Percentiles rank a stretch among this genome's conserved stretches.
phyloP scores from a whole-genome alignment of 139 green algal species.

The Coelastrella sp. region DNA sequence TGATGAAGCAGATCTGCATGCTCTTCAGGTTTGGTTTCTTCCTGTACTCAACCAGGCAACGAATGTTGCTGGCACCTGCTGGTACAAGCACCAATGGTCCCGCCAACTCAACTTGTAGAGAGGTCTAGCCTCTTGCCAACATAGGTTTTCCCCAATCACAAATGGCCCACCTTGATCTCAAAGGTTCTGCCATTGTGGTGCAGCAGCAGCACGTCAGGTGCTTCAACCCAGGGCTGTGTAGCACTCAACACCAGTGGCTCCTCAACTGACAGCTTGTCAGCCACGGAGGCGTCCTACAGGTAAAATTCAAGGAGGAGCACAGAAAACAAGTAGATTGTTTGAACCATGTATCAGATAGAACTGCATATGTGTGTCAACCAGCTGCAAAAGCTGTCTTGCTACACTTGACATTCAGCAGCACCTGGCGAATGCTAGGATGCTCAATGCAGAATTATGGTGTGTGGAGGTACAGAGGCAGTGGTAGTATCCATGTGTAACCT shows the following conservation, averaged over 20 bases:
- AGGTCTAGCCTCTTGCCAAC: not conserved
- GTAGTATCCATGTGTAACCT: no score
- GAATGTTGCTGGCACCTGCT: no score
- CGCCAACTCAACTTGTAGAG: not conserved
- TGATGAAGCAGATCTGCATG: no score
- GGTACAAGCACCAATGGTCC: no score
- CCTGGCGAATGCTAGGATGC: no score
- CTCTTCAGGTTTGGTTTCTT: no score
- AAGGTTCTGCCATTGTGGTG: conserved; percentile 82
- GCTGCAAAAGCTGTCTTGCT: not conserved
- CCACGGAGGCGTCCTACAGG: conserved; percentile 60
- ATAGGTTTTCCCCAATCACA: not conserved
- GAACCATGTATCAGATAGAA: no score
- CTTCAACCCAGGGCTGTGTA: conserved; percentile 76
- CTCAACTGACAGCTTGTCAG: conserved; percentile 75
- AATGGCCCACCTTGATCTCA: conserved; percentile 59
- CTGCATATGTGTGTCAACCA: not conserved
- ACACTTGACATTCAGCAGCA: not conserved
- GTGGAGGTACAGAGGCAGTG: no score
- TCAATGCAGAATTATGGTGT: no score
- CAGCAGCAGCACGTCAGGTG: conserved; percentile 80
- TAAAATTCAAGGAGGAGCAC: not conserved
- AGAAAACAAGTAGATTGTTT: not conserved
- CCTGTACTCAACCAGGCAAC: no score
- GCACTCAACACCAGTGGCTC: conserved; percentile 58